Conservation (phyloP, 2,329 filamentous ascomycete species). For the Nemania diffusa region DNA sequence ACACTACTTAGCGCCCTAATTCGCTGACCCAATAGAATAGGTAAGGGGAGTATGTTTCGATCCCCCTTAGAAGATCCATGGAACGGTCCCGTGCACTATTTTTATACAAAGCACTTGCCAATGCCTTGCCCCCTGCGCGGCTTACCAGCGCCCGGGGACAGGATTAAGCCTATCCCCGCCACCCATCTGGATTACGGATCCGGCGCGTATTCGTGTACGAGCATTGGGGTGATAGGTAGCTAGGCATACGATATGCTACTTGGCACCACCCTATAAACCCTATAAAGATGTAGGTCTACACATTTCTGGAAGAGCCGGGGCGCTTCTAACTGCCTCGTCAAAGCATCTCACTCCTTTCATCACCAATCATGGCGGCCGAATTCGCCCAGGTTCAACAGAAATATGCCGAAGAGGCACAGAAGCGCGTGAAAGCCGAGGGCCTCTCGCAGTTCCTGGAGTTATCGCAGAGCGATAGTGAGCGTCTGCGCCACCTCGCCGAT, state of each 20-base stretch:
- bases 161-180: background rate
- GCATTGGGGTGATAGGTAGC: too few species aligned
- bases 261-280: background rate
- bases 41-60: background rate
- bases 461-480: constrained; percentile 41
- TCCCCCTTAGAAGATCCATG: background rate
- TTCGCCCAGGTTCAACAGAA: constrained; percentile 43
- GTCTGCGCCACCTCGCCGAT: constrained; percentile 46
- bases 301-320: background rate
- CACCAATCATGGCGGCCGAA: constrained; percentile 41
- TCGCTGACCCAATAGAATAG: background rate
- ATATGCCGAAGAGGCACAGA: constrained; percentile 45
- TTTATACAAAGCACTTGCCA: background rate
- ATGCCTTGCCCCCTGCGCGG: background rate
- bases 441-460: constrained; percentile 42
- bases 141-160: background rate
- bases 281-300: background rate
- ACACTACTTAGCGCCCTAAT: background rate
- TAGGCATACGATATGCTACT: background rate
- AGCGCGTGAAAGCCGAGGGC: constrained; percentile 46
- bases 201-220: constrained; percentile 13
- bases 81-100: background rate
- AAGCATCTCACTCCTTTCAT: background rate
- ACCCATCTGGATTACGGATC: background rate
- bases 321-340: background rate